A percentile compares a stretch with the other conserved stretches of the same genome.
These are phyloP conservation scores for Aspergillus sp. DNA, from an alignment of 2,329 filamentous ascomycete genomes.

Conservation along the genomic window DNA sequence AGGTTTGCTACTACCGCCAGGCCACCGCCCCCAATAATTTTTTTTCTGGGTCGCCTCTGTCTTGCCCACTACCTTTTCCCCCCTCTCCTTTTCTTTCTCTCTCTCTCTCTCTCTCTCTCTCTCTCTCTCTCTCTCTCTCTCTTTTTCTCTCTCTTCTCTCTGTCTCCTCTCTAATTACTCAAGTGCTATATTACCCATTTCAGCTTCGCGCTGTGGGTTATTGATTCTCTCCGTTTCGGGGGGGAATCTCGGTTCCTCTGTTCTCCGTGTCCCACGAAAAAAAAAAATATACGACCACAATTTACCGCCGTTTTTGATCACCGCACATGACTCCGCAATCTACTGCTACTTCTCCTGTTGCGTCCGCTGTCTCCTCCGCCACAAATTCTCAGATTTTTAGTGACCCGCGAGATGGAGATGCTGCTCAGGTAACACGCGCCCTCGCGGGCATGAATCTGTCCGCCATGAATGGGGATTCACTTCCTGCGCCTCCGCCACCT, in stretches of 20 bases:
- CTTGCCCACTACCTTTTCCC: slow-evolving; percentile 1
- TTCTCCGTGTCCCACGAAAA: slow-evolving; percentile 10
- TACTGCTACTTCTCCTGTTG: slow-evolving; percentile 35
- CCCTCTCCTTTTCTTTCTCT: slow-evolving; percentile 3
- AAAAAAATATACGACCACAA: too few relatives aligned
- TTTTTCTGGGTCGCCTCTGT: neutral
- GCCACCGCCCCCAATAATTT: slow-evolving; percentile 1
- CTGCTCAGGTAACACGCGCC: slow-evolving; percentile 36
- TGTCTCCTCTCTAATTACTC: slow-evolving; percentile 1
- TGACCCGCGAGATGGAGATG: slow-evolving; percentile 31
- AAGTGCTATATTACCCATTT: slow-evolving; percentile 11
- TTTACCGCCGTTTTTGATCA: slow-evolving; percentile 13
- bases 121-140: slow-evolving; percentile 3
- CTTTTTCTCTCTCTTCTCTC: slow-evolving; percentile 3
- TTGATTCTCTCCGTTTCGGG: slow-evolving; percentile 11
- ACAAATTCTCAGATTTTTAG: slow-evolving; percentile 33
- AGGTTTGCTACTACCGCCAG: neutral
- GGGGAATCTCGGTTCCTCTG: slow-evolving; percentile 16
- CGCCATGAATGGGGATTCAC: slow-evolving; percentile 28
- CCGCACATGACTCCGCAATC: slow-evolving; percentile 38
- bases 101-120: slow-evolving; percentile 1
- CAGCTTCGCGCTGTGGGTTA: slow-evolving; percentile 22
- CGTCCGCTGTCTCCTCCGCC: slow-evolving; percentile 38
- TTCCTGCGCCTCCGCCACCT: slow-evolving; percentile 16
- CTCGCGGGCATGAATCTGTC: slow-evolving; percentile 38